These are phyloP conservation scores for Cyclotella choctawhatcheeana DNA, from an alignment of 108 stramenopile genomes.

Conservation along the genomic window DNA sequence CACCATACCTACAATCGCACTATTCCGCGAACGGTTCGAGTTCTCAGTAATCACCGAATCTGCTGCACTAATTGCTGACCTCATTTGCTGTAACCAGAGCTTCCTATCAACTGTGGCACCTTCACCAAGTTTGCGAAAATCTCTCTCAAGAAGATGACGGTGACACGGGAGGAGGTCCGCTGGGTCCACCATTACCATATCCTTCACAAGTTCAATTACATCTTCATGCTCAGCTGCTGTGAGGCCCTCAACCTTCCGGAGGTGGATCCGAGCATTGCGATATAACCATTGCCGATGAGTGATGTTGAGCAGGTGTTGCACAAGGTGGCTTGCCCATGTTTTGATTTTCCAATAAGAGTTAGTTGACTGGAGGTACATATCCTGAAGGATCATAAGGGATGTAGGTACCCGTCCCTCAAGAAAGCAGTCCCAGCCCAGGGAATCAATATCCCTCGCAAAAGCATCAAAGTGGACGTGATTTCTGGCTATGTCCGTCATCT, in stretches of 20 bases:
- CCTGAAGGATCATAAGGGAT: neutral
- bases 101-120: neutral
- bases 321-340: neutral
- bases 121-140: neutral
- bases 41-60: neutral
- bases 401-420: neutral
- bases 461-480: too few relatives aligned
- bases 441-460: constrained; percentile 1
- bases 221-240: neutral
- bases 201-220: neutral
- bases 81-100: constrained; percentile 14
- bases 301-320: constrained; percentile 7
- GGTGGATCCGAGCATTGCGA: constrained; percentile 13
- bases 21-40: neutral
- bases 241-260: neutral
- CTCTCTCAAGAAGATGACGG: neutral
- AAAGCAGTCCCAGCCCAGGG: neutral
- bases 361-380: neutral
- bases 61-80: neutral
- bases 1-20: neutral
- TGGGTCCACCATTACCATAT: neutral
- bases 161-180: neutral
- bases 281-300: constrained; percentile 12
- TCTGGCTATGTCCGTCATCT: neutral
- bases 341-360: neutral